Conservation (phyloP, 1,139 yeast species). For the Taphrina pruni region DNA sequence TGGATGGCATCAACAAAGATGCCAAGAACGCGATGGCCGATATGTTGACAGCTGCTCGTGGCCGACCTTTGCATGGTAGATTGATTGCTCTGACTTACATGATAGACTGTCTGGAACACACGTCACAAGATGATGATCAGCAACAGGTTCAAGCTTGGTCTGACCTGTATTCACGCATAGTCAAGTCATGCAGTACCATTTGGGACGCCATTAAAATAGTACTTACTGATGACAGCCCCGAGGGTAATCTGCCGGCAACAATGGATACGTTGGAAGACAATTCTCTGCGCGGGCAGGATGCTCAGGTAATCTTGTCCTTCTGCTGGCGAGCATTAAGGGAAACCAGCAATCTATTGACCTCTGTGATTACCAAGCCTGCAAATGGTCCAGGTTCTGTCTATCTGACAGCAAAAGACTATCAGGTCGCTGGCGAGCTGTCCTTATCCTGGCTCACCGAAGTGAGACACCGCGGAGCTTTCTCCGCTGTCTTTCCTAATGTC, state of each 20-base stretch:
- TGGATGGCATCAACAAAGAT: slow-evolving; percentile 51
- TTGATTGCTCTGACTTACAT: slow-evolving; percentile 64
- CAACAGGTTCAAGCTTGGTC: slow-evolving; percentile 43
- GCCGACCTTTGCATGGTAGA: slow-evolving; percentile 48
- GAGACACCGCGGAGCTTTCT: slow-evolving; percentile 89
- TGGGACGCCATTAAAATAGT: slow-evolving; percentile 65
- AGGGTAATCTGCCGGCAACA: slow-evolving; percentile 59
- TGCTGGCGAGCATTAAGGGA: slow-evolving; percentile 89
- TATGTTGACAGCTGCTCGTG: slow-evolving; percentile 53
- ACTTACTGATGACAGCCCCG: slow-evolving; percentile 72
- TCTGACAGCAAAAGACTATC: slow-evolving; percentile 6
- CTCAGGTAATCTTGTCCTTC: slow-evolving; percentile 70
- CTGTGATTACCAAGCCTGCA: slow-evolving; percentile 53
- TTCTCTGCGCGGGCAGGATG: slow-evolving; percentile 58
- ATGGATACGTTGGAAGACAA: slow-evolving; percentile 51
- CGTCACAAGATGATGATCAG: background rate
- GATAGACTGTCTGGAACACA: slow-evolving; percentile 51
- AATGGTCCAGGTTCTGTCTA: slow-evolving; percentile 46
- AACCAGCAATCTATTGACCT: slow-evolving; percentile 62
- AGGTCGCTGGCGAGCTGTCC: slow-evolving; percentile 61
- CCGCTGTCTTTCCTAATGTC: slow-evolving; percentile 82
- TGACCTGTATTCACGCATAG: slow-evolving; percentile 47
- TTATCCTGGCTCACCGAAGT: slow-evolving; percentile 72
- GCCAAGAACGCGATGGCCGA: slow-evolving; percentile 50
- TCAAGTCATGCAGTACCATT: slow-evolving; percentile 51